Base-by-base conservation (phyloP, 2,329 filamentous ascomycete genomes). In the Aspergillus floridensis region DNA sequence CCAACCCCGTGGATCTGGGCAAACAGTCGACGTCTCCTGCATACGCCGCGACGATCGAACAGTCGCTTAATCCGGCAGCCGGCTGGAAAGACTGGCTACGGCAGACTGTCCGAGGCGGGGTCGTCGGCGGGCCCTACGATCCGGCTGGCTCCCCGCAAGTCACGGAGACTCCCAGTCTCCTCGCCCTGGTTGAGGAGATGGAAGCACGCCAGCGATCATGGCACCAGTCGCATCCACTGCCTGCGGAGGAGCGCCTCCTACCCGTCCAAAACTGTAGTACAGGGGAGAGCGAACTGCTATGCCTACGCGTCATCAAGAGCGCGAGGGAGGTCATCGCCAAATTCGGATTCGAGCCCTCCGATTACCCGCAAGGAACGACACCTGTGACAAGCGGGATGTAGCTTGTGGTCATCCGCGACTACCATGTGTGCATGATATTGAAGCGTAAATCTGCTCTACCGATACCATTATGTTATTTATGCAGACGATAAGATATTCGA, bases 191-290 rank as follows among this genome's bases (percentile, higher is more conserved):
- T 35, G 66, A 71, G 49, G 76, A 77, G 54, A 68, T 80, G 56
- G 77, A 79, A 51, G 63, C 72, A 32, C 75, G 78, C 14, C 78
- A 80, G 60, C 74, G 72, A 19, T 70, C 68, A 58, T 78, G 76
- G 74, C 78, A 80, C 70, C 62, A 62, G 47, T 65, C 67, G 12
- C 68, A 69, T 49, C 68, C 70, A 3, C 48, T 68, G 2, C 22
- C 58, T 6, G 49, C 29, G 16, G 55, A 56, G 31, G 62, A 65
- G 31, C 62, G 61, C 19, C 31, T 66, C 12, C 51, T 52, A 8
- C 51, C 56, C 12, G 56, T 51, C 21, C 58, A 47, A 5, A 26
- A 52, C 14, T 41, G 26, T 16, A 19, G 5, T 19, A 29, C 19
- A 7, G 60, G 68, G 31, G 72, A 76, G 56, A 68, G 69, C 29